Base-by-base conservation (phyloP, 2,329 filamentous ascomycete species). In the Penicillium sp. region DNA sequence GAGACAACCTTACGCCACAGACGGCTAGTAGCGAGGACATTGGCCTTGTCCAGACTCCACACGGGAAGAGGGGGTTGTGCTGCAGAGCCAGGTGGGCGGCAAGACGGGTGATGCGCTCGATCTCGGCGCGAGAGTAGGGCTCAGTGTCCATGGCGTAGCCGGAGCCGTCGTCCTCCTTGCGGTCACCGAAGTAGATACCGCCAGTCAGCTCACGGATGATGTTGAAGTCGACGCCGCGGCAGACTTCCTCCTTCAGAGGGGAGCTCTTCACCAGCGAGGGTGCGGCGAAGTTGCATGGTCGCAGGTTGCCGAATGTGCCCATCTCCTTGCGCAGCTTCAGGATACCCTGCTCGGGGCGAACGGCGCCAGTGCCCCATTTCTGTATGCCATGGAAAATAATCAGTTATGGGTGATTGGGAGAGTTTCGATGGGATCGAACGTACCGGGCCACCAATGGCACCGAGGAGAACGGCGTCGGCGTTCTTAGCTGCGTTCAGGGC, bases 251-350 rank as follows among this genome's bases (percentile, higher is more conserved):
- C 73, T 95, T 95, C 54, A 97, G 82, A 0, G 91, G 91, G 9
- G 89, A 96, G 64, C 78, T 80, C 40, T 90, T 84, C 63, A 95
- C 84, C 40, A 96, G 84, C 23, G 82, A 80, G 43, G 91, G 87
- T 1, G 89, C 90, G 41, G 89, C 88, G 74, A 98, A 97, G 79
- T 87, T 94, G 79, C 91, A 97, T 8, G 90, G 91, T 5, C 91
- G 85, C 48, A 97, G 83, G 80, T 97, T 97, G 60, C 90, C 91
- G 73, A 94, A 97, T 46, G 91, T 89, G 64, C 80, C 79, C 78
- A 97, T 87, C 72, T 96, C 87, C 73, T 94, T 96, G 73, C 91
- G 89, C 44, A 97, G 86, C 58, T 77, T 81, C 52, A 97, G 84
- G 61, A 97, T 83, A 51, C 91, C 91, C 73, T 96, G 88, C 70